Evolutionary conservation across 192 early-diverging fungal genomes (phyloP).

Genomic region (Podila minutissima): DNA sequence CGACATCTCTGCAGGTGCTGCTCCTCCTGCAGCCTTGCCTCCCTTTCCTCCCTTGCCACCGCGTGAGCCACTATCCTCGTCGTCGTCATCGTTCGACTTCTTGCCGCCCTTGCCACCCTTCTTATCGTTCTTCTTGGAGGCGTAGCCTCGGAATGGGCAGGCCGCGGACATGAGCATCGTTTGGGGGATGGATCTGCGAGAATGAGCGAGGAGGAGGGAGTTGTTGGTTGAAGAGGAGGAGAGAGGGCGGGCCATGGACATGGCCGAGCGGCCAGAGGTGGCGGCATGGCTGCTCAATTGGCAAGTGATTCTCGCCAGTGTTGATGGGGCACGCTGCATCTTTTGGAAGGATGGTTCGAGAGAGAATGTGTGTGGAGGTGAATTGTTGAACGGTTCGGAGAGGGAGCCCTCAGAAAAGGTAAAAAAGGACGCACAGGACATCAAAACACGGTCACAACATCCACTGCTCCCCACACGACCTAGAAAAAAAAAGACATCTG

Average conservation of each 20-base stretch:
- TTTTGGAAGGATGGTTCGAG: not conserved
- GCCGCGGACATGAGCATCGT: constrained; percentile 10
- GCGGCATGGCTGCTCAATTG: not conserved
- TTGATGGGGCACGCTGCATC: constrained; percentile 34
- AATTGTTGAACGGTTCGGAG: no score
- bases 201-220: constrained; percentile 8
- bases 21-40: constrained; percentile 3
- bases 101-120: constrained; percentile 33
- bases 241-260: not conserved
- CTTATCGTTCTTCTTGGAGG: constrained; percentile 30
- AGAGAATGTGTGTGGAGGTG: no score
- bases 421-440: no score
- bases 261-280: not conserved
- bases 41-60: constrained; percentile 30
- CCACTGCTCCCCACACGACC: no score
- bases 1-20: constrained; percentile 13
- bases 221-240: not conserved
- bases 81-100: constrained; percentile 22
- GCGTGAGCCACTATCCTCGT: constrained; percentile 21
- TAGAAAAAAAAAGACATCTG: no score
- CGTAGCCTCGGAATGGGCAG: constrained; percentile 19
- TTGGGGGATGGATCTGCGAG: not conserved
- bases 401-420: no score
- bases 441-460: no score
- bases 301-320: constrained; percentile 10